Base-by-base conservation (phyloP, 257 asterid genomes). In the Anisodus acutangulus region DNA sequence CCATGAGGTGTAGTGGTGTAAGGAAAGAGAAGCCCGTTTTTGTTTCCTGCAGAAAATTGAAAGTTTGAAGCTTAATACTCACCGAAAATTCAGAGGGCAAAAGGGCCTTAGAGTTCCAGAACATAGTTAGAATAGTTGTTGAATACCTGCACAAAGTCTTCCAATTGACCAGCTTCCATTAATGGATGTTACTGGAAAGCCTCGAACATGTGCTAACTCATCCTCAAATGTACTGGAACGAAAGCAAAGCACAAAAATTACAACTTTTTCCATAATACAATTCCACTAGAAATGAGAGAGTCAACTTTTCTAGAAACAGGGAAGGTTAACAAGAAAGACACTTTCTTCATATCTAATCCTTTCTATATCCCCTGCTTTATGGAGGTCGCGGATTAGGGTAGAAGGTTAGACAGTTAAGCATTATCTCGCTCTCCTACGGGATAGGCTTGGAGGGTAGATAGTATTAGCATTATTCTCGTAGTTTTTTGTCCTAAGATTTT, bases 1-100 rank as follows among this genome's bases (percentile, higher is more conserved):
- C 97, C 98, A 89, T 95, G 97, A 87, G 93, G 97, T 2, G 97
- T 95, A 82, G 97, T 95, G 55, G 83, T 94, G 86, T 93, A 96
- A 80, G 98, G 98, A 88, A 95, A 89, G 60, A 95, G 94, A 88
- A 95, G 88, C 57, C 97, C 98, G 39, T 95, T 95, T 88, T 94
- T 95, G 87, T 95, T 94, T 80, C 98, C 98, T 95, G 91, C 69
- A 80, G 68, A 10, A 22, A 37, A 39, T 13, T 1, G 7, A 5
- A 15, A 22, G 4, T 26, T 59, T 16, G 51, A 37, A 17, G 9
- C 64, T 60, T 5, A 60, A 10, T 60, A 17, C 31, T 17, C 4
- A 60, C 9, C n/a, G 11, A 53, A 55, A n/a, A 19, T 67, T 59
- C 35, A 74, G 4, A 43, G 45, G 35, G 49, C 8, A 2, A 87